These are phyloP conservation scores for Echites panduratus DNA, from an alignment of 257 asterid genomes.

Conservation along the genomic window DNA sequence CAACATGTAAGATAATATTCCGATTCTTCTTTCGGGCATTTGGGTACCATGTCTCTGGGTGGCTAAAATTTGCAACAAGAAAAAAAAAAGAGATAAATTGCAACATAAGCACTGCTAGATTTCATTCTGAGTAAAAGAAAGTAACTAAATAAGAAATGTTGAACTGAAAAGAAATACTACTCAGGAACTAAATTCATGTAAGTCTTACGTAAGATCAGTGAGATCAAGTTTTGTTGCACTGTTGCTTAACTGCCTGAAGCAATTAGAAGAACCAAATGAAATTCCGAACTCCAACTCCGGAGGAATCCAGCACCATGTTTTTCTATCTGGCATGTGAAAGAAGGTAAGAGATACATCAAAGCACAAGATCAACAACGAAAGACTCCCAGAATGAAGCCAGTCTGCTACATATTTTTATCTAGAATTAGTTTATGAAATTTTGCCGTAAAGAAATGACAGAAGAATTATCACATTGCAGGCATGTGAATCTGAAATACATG, in stretches of 20 bases:
- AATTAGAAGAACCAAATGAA: slow-evolving; percentile 25
- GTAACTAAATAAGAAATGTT: neutral
- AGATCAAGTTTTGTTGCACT: slow-evolving; percentile 47
- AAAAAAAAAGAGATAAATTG: slow-evolving; percentile 9
- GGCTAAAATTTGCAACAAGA: slow-evolving; percentile 37
- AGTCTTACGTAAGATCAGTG: slow-evolving; percentile 85
- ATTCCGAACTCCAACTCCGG: slow-evolving; percentile 30
- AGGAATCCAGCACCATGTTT: slow-evolving; percentile 24
- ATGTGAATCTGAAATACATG: neutral
- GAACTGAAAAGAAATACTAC: neutral
- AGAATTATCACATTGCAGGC: neutral
- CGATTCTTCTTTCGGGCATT: slow-evolving; percentile 70
- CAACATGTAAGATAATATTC: slow-evolving; percentile 74
- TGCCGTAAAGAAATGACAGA: neutral
- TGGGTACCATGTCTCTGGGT: slow-evolving; percentile 93
- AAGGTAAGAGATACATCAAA: slow-evolving; percentile 9
- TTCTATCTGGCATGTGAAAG: slow-evolving; percentile 39
- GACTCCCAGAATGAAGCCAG: neutral
- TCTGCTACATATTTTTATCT: neutral
- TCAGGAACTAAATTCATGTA: neutral
- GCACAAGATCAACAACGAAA: neutral
- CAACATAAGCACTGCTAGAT: neutral
- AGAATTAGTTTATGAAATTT: neutral
- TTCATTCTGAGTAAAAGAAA: slow-evolving; percentile 12
- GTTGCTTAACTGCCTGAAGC: slow-evolving; percentile 40